Percentiles rank a stretch among this genome's conserved stretches.
These are phyloP conservation scores for Delonix regia DNA, from an alignment of 306 rosid genomes.

Conservation along the genomic window DNA sequence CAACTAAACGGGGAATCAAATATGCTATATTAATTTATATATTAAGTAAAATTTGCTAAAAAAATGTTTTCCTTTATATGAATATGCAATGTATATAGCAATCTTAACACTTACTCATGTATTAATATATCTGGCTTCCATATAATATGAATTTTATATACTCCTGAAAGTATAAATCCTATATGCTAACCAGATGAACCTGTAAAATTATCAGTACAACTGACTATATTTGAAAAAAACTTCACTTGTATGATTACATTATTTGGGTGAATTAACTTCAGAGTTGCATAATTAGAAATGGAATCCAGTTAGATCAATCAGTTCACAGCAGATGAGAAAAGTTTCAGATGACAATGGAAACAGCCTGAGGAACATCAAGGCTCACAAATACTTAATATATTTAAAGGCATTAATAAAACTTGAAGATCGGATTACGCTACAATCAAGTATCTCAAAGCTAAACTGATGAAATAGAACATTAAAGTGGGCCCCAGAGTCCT, in stretches of 20 bases:
- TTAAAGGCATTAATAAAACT: constrained; percentile 32
- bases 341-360: background rate
- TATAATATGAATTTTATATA: background rate
- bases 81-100: background rate
- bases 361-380: background rate
- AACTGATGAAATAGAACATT: constrained; percentile 14
- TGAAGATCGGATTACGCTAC: constrained; percentile 35
- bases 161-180: background rate
- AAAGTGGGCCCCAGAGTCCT: constrained; percentile 41
- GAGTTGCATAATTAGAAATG: background rate
- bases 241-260: background rate
- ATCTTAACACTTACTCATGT: background rate
- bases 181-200: background rate
- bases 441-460: constrained; percentile 36
- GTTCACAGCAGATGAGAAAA: background rate
- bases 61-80: no score
- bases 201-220: background rate
- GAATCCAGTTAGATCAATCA: background rate
- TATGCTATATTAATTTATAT: background rate
- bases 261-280: background rate
- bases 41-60: no score
- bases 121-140: background rate
- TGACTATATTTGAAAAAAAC: background rate
- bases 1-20: no score
- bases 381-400: background rate